Base-by-base conservation (phyloP, 2,329 filamentous ascomycete species). In the Aspergillus luchuensis region DNA sequence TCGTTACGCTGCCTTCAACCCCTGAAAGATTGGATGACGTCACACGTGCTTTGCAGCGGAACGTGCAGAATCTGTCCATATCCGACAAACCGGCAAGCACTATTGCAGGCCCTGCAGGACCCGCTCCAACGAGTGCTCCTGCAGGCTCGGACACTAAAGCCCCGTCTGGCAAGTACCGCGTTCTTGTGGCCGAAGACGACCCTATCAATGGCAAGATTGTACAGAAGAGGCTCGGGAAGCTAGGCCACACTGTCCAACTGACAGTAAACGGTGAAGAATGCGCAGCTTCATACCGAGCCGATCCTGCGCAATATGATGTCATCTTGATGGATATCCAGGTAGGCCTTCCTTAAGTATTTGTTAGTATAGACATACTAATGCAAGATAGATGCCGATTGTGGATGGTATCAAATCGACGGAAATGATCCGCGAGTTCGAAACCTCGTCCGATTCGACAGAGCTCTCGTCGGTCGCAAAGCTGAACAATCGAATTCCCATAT, bases 311-410 rank as follows among this genome's bases (percentile, higher is more conserved):
- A 19, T 95, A 91, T 70, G 92, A 97, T 72, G 87, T 92, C 4
- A 82, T 97, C 51, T 81, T 97, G 66, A 97, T 97, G 92, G 92
- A 97, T 72, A 93, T 97, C 84, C 92, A 96, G 84, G 91, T 92
- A 72, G 76, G 85, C 25, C 2, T 76, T 25, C 8, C 33, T 11
- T n/a, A 25, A 3, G 21, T 4, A 2, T 10, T 13, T 15, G 2
- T 7, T 2, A 38, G 11, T 33, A 19, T 25, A 13, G 30, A 17
- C 8, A 4, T 19, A n/a, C 47, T 50, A 50, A 50, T 50, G 5
- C 2, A 43, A 51, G 36, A 21, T 6, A 96, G 91, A 97, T 97
- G 92, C 92, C 92, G n/a, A 96, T 97, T 36, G 90, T 95, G 7
- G 92, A 96, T 70, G 92, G 92, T n/a, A 84, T 94, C 36, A 87